Percentiles rank a stretch among this genome's conserved stretches.
These are phyloP conservation scores for Pichia nakasei DNA, from an alignment of 805 yeast genomes.

Conservation along the genomic window DNA sequence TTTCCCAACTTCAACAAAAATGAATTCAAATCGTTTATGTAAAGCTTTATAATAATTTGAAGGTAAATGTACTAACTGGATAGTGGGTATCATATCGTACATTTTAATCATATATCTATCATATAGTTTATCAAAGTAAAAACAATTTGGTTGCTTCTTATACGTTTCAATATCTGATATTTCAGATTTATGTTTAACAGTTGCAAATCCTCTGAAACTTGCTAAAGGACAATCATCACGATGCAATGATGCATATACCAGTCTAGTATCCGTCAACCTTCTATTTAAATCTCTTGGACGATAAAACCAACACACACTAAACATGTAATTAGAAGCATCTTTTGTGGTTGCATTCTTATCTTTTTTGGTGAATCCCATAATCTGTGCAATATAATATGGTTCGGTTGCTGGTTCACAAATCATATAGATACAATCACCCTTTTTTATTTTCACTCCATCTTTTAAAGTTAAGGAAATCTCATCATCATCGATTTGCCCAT, in stretches of 20 bases:
- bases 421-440: slow-evolving; percentile 70
- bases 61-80: slow-evolving; percentile 48
- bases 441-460: slow-evolving; percentile 30
- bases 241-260: slow-evolving; percentile 78
- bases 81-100: slow-evolving; percentile 69
- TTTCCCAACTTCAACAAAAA: slow-evolving; percentile 64
- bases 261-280: slow-evolving; percentile 58
- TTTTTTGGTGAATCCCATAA: slow-evolving; percentile 59
- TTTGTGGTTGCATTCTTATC: slow-evolving; percentile 27
- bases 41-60: slow-evolving; percentile 52
- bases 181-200: slow-evolving; percentile 61
- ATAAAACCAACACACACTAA: slow-evolving; percentile 85
- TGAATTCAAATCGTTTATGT: slow-evolving; percentile 57
- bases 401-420: slow-evolving; percentile 91
- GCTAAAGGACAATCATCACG: slow-evolving; percentile 71
- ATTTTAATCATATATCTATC: slow-evolving; percentile 79
- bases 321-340: slow-evolving; percentile 44
- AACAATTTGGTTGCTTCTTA: slow-evolving; percentile 52
- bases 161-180: slow-evolving; percentile 50
- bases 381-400: slow-evolving; percentile 82
- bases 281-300: slow-evolving; percentile 79
- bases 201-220: slow-evolving; percentile 67
- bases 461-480: slow-evolving; percentile 29
- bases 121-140: slow-evolving; percentile 78
- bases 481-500: slow-evolving; percentile 34